phyloP scores from a whole-genome alignment of 495 filamentous ascomycete species.

The Emericellopsis terricola region DNA sequence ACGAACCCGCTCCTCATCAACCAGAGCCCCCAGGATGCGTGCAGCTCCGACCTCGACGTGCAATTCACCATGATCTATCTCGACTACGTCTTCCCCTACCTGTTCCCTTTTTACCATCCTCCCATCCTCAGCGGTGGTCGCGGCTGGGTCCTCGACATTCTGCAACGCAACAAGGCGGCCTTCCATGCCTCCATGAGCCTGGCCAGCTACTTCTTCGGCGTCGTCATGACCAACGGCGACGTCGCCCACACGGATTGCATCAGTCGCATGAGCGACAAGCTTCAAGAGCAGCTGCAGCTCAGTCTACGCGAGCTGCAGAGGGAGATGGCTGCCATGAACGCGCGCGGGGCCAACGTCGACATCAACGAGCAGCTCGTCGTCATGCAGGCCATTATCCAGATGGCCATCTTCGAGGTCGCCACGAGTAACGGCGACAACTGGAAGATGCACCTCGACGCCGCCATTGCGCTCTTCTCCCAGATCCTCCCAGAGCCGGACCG shows the following conservation, averaged over 20 bases:
- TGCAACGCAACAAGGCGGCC: slow-evolving; percentile 30
- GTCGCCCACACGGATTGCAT: slow-evolving; percentile 9
- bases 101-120: slow-evolving; percentile 37
- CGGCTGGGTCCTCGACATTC: slow-evolving; percentile 29
- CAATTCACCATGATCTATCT: slow-evolving; percentile 28
- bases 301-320: slow-evolving; percentile 22
- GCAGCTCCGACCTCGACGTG: slow-evolving; percentile 5
- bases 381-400: slow-evolving; percentile 33
- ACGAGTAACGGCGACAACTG: slow-evolving; percentile 26
- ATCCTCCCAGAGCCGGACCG: slow-evolving; percentile 7
- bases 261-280: slow-evolving; percentile 11
- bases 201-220: slow-evolving; percentile 29
- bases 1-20: not conserved
- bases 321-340: slow-evolving; percentile 20
- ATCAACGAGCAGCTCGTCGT: slow-evolving; percentile 17
- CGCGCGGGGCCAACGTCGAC: slow-evolving; percentile 12
- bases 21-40: not conserved
- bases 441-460: slow-evolving; percentile 28
- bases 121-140: slow-evolving; percentile 25
- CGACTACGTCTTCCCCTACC: slow-evolving; percentile 31
- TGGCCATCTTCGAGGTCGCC: slow-evolving; percentile 31
- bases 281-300: slow-evolving; percentile 20
- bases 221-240: slow-evolving; percentile 9
- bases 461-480: slow-evolving; percentile 26
- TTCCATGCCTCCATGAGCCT: slow-evolving; percentile 26